Percentiles rank a stretch among this genome's conserved stretches.
Evolutionary conservation across 352 stramenopile genomes (phyloP).

Genomic region (Globisporangium acanthophoron): DNA sequence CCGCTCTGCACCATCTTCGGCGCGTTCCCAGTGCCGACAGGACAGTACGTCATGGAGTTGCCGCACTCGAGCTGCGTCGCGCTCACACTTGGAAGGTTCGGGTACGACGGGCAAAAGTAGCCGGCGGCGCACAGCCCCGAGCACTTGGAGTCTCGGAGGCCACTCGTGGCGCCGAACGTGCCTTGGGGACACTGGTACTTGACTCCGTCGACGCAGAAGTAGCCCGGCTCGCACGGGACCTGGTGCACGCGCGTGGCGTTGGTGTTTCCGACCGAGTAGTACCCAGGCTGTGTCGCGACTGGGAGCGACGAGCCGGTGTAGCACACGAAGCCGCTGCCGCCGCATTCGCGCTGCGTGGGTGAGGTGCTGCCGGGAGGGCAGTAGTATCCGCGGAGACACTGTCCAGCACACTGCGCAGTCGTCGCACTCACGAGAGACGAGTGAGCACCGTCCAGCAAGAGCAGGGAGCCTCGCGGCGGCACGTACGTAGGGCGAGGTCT

Average conservation of each 20-base stretch:
- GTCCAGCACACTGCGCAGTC: conserved; percentile 36
- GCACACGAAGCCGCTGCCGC: conserved; percentile 38
- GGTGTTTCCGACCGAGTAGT: conserved; percentile 58
- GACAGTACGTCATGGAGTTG: conserved; percentile 48
- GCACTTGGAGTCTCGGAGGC: conserved; percentile 36
- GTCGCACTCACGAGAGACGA: not conserved
- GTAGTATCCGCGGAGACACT: conserved; percentile 63
- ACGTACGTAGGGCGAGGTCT: conserved; percentile 28
- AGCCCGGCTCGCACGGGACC: conserved; percentile 56
- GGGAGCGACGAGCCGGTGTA: conserved; percentile 38
- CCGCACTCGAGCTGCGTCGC: conserved; percentile 47
- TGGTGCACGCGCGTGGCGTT: conserved; percentile 63
- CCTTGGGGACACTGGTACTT: conserved; percentile 70
- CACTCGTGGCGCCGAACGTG: conserved; percentile 48
- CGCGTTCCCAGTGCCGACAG: conserved; percentile 41
- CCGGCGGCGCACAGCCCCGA: conserved; percentile 56
- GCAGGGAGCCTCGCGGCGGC: not conserved
- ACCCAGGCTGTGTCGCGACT: conserved; percentile 31
- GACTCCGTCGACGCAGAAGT: conserved; percentile 65
- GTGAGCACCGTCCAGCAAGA: not conserved
- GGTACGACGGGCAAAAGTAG: conserved; percentile 70
- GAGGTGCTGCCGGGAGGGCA: conserved; percentile 48
- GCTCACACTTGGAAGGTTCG: conserved; percentile 28
- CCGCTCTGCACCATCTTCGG: conserved; percentile 35
- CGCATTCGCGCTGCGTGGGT: conserved; percentile 36